Evolutionary conservation across 1,284 basidiomycete genomes (phyloP), one percentile per base, ranked within the genome.

Genomic region (Somion occarium): DNA sequence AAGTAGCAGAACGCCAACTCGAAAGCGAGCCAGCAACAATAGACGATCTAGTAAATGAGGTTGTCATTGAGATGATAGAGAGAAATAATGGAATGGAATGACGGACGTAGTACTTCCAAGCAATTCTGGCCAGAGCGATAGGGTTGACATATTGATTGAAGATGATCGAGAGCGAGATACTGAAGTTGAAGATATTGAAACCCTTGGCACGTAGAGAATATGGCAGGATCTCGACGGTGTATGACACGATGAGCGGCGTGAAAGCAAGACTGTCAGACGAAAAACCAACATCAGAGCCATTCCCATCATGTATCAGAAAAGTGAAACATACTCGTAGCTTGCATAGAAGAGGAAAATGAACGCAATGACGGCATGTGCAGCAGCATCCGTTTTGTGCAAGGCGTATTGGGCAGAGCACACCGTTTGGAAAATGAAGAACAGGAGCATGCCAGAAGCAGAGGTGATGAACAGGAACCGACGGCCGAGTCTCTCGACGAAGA

Each of bases 101-200:
- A 62, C 65, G 42, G 46, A 68, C 67, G 62, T 69, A 69, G 64
- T 69, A 84, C 60, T 79, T 85, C 87, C 87, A 90, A 42, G 64
- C 69, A 46, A 87, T 66, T 27, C 64, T 58, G 2, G 64, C 69
- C 46, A 83, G 71, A 2, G 84, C 86, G 58, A 89, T 76, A 18
- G 88, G 88, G 71, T 90, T 91, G 62, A 84, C 79, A 61, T 87
- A 90, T 67, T 89, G 85, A 66, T 89, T 90, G 73, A 89, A 87
- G 55, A 85, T 80, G 55, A 86, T 76, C 0, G 85, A 76, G n/a
- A 80, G 50, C 5, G 82, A 82, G 60, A 85, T 77, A 52, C 74
- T 66, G 56, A 87, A 81, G 69, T 77, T 81, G 72, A 86, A 83
- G 50, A 89, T 61, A 56, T 76, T 86, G 70, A 90, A 80, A 47